These are phyloP conservation scores for Tetracladium setigerum DNA, from an alignment of 495 filamentous ascomycete genomes.

Conservation along the genomic window DNA sequence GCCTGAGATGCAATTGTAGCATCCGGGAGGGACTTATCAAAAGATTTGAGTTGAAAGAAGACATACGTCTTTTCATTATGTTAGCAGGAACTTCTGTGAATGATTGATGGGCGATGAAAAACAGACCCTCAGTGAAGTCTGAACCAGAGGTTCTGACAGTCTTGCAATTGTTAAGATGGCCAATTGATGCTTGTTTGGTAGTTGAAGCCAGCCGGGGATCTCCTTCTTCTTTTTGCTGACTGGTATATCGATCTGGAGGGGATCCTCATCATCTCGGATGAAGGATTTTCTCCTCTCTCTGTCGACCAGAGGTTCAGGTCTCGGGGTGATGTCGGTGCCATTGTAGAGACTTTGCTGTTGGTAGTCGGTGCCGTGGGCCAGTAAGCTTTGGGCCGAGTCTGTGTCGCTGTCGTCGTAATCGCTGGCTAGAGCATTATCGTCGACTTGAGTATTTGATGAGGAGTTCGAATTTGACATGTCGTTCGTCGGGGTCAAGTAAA, in stretches of 20 bases:
- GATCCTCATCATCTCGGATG: conserved; percentile 18
- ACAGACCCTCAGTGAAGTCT: conserved; percentile 60
- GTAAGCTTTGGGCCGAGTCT: too few relatives aligned
- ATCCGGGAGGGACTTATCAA: conserved; percentile 54
- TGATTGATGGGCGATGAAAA: neutral
- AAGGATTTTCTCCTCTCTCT: conserved; percentile 11
- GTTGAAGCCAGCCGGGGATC: conserved; percentile 49
- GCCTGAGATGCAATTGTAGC: conserved; percentile 69
- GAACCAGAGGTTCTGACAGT: conserved; percentile 70
- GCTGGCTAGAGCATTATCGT: too few relatives aligned
- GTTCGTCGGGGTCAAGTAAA: too few relatives aligned
- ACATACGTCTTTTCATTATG: conserved; percentile 50
- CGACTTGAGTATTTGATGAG: too few relatives aligned
- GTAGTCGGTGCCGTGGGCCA: too few relatives aligned
- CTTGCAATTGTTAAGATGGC: conserved; percentile 65
- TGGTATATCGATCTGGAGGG: conserved; percentile 12
- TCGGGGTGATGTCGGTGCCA: too few relatives aligned
- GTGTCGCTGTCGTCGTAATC: too few relatives aligned
- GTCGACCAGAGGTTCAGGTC: conserved; percentile 5
- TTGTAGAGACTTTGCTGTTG: too few relatives aligned
- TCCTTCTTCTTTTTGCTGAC: conserved; percentile 9
- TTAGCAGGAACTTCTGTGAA: conserved; percentile 18
- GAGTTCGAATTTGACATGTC: too few relatives aligned
- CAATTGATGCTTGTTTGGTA: conserved; percentile 70
- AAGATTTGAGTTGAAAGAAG: conserved; percentile 72